Conservation (phyloP, 257 asterid genomes). For the Voacanga thouarsii region DNA sequence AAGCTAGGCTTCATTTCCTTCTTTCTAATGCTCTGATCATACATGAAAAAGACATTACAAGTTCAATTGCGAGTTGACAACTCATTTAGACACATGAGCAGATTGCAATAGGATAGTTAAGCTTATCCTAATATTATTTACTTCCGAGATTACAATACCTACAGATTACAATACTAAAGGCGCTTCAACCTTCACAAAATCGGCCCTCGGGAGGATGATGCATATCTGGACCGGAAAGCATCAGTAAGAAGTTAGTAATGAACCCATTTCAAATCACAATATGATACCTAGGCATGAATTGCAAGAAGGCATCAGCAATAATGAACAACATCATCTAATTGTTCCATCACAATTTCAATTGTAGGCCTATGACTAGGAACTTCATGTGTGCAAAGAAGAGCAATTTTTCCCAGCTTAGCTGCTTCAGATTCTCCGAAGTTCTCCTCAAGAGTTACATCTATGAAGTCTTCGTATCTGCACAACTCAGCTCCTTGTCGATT, state of each 20-base stretch:
- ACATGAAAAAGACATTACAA: not conserved
- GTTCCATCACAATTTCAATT: conserved; percentile 59
- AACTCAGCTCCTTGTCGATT: conserved; percentile 73
- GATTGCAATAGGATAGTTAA: not conserved
- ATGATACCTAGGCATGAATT: conserved; percentile 3
- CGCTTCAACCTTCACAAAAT: conserved; percentile 11
- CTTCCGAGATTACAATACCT: not conserved
- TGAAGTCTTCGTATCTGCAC: conserved; percentile 61
- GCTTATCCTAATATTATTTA: not conserved
- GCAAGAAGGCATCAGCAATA: conserved; percentile 17
- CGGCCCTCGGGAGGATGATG: conserved; percentile 5
- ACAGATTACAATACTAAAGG: conserved; percentile 6
- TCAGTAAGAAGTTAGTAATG: conserved; percentile 25
- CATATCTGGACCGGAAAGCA: conserved; percentile 18
- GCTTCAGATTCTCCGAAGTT: conserved; percentile 75
- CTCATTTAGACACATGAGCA: not conserved
- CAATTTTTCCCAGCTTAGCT: conserved; percentile 71
- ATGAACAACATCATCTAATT: conserved; percentile 36
- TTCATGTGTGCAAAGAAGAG: conserved; percentile 81
- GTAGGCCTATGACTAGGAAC: conserved; percentile 65
- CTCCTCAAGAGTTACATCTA: conserved; percentile 57
- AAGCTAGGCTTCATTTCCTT: not conserved
- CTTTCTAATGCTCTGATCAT: not conserved
- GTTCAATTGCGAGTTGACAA: conserved; percentile 4
- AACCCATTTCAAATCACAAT: conserved; percentile 18